phyloP scores from a whole-genome alignment of 768 basidiomycete genomes.

The Amyloporia xantha region DNA sequence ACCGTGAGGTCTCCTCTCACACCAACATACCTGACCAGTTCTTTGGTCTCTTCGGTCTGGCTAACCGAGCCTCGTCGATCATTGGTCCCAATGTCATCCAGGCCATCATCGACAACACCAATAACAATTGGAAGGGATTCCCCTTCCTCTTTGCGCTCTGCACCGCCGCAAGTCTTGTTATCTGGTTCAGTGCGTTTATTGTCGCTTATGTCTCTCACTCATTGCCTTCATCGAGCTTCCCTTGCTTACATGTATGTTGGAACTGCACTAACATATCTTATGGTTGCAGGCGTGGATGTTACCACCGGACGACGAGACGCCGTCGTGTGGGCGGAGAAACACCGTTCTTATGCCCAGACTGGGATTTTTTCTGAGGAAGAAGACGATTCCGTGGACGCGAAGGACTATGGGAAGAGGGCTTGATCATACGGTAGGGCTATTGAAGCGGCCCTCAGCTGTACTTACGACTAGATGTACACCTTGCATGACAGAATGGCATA shows the following conservation, averaged over 20 bases:
- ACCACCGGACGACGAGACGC: slow-evolving; percentile 32
- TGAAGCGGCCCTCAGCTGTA: too few relatives aligned
- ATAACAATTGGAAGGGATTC: slow-evolving; percentile 79
- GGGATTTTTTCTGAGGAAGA: slow-evolving; percentile 16
- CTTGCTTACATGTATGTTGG: not conserved
- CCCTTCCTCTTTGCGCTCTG: slow-evolving; percentile 78
- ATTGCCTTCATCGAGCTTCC: too few relatives aligned
- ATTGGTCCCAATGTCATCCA: slow-evolving; percentile 84
- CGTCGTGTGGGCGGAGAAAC: slow-evolving; percentile 31
- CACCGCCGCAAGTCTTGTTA: slow-evolving; percentile 55
- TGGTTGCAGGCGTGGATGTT: slow-evolving; percentile 27
- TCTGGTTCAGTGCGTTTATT: slow-evolving; percentile 62
- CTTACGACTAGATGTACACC: too few relatives aligned
- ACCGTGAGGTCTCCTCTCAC: too few relatives aligned
- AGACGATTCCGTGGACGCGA: slow-evolving; percentile 5
- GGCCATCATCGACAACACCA: slow-evolving; percentile 67
- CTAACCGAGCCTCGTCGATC: slow-evolving; percentile 81
- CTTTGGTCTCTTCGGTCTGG: slow-evolving; percentile 82
- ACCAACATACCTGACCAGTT: slow-evolving; percentile 38
- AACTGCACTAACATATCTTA: too few relatives aligned
- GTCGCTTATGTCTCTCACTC: not conserved
- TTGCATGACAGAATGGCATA: too few relatives aligned
- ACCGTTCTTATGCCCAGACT: slow-evolving; percentile 20
- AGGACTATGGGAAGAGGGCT: slow-evolving; percentile 11
- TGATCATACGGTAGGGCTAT: too few relatives aligned